Conservation (phyloP, 177 flowering plant species). For the Vitis hybrid region DNA sequence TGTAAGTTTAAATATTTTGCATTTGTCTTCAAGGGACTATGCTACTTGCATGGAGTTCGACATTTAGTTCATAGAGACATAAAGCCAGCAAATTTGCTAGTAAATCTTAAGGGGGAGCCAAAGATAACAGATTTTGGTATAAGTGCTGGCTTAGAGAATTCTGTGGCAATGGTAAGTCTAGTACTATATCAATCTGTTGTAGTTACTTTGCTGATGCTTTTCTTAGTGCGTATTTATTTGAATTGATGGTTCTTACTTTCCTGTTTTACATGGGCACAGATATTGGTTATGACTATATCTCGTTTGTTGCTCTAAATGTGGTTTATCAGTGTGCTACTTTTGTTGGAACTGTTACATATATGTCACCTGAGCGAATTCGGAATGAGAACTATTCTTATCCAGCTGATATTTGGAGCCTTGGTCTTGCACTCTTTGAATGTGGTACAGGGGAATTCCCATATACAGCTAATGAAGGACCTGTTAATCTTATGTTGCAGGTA, state of each 20-base stretch:
- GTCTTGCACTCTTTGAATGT: slow-evolving; percentile 95
- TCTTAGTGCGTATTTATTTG: neutral
- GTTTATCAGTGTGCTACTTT: slow-evolving; percentile 88
- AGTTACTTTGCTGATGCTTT: too few relatives aligned
- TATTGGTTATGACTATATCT: neutral
- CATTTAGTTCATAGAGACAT: slow-evolving; percentile 97
- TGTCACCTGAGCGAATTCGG: slow-evolving; percentile 97
- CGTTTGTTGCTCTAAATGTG: slow-evolving; percentile 14
- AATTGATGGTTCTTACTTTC: neutral
- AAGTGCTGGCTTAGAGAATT: slow-evolving; percentile 96
- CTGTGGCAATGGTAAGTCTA: slow-evolving; percentile 87
- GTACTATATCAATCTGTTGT: too few relatives aligned
- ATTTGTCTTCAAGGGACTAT: slow-evolving; percentile 58
- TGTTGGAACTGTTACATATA: slow-evolving; percentile 97
- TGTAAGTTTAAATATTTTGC: neutral
- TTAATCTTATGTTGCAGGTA: slow-evolving; percentile 97
- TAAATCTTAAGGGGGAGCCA: slow-evolving; percentile 96
- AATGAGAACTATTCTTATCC: slow-evolving; percentile 93
- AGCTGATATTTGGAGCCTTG: slow-evolving; percentile 99
- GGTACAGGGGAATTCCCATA: slow-evolving; percentile 99
- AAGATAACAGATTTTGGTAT: slow-evolving; percentile 99
- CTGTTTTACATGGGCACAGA: neutral
- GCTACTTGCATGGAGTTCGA: slow-evolving; percentile 92
- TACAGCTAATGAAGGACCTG: slow-evolving; percentile 86
- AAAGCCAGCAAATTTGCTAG: slow-evolving; percentile 96